Evolutionary conservation across 345 rosid genomes (phyloP), one percentile per base, ranked within the genome.

Genomic region (Pistacia vera): DNA sequence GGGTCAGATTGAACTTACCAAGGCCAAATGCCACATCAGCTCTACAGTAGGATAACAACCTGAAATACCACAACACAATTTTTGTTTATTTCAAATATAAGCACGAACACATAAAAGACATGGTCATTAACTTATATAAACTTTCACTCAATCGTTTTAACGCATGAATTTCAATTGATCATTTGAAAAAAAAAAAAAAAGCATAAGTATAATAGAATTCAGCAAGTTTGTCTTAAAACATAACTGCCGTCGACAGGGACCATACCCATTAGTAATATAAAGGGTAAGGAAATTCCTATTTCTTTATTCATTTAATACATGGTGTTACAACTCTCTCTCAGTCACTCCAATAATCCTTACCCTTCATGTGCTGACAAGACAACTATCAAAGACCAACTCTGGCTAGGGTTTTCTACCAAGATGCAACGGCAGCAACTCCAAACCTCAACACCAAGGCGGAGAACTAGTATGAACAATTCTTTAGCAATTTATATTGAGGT

Each of bases 31-130:
- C 87, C 28, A 95, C 98, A 84, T 95, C 96, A 68, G 94, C 91
- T 95, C 97, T 11, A 95, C 97, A 10, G 97, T 92, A 58, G 99
- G 99, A 95, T 95, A 75, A 95, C 91, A 66, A 93, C 98, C 98
- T 93, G 94, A 65, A 63, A 71, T 38, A 44, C 30, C 30, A 28
- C 17, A n/a, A 55, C 3, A 68, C 18, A 58, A 52, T 78, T 30
- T 22, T 59, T n/a, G 56, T 11, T 48, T 28, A 28, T 33, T 36
- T 10, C 17, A 62, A 12, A 55, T 75, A 55, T 36, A 69, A 33
- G 20, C 2, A 48, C 6, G 28, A 5, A 38, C 51, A 63, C 33
- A 59, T 38, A 20, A 79, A 66, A 7, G 16, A 48, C 8, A 41
- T 41, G 68, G 12, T 63, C 59, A n/a, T n/a, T 30, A 18, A 33